These are phyloP conservation scores for Kodamaea ohmeri DNA, from an alignment of 1,139 yeast genomes.

Conservation along the genomic window DNA sequence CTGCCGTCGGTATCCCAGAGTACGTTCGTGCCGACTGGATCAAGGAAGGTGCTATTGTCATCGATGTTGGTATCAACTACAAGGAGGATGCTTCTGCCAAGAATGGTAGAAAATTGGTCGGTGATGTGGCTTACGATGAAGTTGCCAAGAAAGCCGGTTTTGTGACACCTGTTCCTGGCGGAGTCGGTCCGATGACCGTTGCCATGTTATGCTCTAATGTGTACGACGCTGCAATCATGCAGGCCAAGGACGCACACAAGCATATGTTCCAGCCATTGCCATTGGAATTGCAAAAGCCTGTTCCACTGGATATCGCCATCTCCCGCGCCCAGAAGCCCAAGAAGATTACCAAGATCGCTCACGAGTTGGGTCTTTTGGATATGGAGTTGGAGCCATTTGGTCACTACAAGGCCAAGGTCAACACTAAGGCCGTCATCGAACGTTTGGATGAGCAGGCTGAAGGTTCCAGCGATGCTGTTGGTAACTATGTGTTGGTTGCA, in stretches of 20 bases:
- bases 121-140: constrained; percentile 69
- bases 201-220: constrained; percentile 77
- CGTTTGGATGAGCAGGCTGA: constrained; percentile 56
- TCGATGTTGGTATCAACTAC: constrained; percentile 81
- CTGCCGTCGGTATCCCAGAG: constrained; percentile 74
- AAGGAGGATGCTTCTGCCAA: constrained; percentile 60
- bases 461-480: constrained; percentile 43
- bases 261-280: constrained; percentile 49
- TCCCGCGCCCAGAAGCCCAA: constrained; percentile 73
- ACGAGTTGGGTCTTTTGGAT: constrained; percentile 60
- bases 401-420: constrained; percentile 71
- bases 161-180: constrained; percentile 84
- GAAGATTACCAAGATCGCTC: constrained; percentile 59
- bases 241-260: constrained; percentile 47
- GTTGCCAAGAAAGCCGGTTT: constrained; percentile 57
- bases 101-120: constrained; percentile 66
- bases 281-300: constrained; percentile 51
- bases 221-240: constrained; percentile 58
- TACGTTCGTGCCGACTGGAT: constrained; percentile 72
- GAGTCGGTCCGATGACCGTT: constrained; percentile 89
- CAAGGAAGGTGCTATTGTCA: constrained; percentile 64
- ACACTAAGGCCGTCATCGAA: constrained; percentile 51
- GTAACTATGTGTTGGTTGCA: constrained; percentile 69
- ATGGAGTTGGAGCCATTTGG: constrained; percentile 72
- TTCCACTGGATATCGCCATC: constrained; percentile 74